Percentiles rank a stretch among this genome's conserved stretches.
These are phyloP conservation scores for Camelina neglecta DNA, from an alignment of 345 rosid species.

Conservation along the genomic window DNA sequence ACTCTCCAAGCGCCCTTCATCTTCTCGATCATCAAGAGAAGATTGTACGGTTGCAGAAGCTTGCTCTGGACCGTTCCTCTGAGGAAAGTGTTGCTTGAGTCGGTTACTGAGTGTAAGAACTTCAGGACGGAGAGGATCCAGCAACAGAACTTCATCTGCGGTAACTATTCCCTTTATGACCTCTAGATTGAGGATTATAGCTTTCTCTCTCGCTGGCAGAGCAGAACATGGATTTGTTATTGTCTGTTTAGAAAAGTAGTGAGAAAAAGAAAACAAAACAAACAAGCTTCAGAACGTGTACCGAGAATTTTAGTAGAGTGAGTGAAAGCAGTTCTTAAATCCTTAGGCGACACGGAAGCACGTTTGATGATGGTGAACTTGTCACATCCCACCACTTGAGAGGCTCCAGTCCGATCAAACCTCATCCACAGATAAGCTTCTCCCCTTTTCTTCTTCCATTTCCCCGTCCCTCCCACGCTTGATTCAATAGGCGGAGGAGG, in stretches of 20 bases:
- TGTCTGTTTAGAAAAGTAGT: background rate
- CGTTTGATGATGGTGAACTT: conserved; percentile 73
- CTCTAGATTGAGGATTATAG: conserved; percentile 87
- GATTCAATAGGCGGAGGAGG: conserved; percentile 18
- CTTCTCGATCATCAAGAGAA: conserved; percentile 60
- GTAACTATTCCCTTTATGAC: conserved; percentile 77
- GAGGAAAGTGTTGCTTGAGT: conserved; percentile 71
- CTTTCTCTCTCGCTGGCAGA: conserved; percentile 75
- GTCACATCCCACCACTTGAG: conserved; percentile 81
- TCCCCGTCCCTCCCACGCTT: conserved; percentile 45
- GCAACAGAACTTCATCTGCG: conserved; percentile 73
- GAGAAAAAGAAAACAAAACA: background rate
- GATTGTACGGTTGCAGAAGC: conserved; percentile 51
- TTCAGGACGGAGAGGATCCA: conserved; percentile 73
- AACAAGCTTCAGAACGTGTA: background rate
- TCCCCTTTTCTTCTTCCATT: conserved; percentile 78
- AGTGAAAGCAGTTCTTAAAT: conserved; percentile 85
- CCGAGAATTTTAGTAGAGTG: conserved; percentile 79
- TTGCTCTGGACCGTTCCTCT: conserved; percentile 46
- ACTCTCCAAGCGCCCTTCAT: conserved; percentile 65
- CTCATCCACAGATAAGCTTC: conserved; percentile 90
- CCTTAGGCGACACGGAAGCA: conserved; percentile 78
- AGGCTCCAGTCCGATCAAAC: conserved; percentile 68
- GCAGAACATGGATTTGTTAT: conserved; percentile 1
- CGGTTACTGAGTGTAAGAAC: conserved; percentile 73